phyloP scores from a whole-genome alignment of 2,329 filamentous ascomycete genomes.

The Trichoderma atrobrunneum region DNA sequence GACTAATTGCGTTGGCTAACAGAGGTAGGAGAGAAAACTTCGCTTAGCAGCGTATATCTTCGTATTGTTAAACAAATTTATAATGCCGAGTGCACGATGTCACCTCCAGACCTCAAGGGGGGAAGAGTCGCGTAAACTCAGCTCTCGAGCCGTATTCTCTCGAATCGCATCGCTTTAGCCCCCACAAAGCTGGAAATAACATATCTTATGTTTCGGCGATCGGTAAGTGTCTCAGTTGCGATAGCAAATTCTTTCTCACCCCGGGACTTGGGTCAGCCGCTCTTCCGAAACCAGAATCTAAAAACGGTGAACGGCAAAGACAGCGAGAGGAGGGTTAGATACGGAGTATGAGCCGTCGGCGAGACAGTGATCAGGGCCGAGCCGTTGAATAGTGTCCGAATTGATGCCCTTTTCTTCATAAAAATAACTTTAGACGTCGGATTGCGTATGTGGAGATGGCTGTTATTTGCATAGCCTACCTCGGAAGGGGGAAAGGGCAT shows the following conservation, averaged over 20 bases:
- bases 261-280: not conserved
- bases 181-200: not conserved
- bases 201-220: not conserved
- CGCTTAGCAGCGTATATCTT: not conserved
- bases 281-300: not conserved
- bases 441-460: not conserved
- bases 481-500: not conserved
- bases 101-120: not conserved
- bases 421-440: too few species aligned
- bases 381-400: not conserved
- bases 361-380: not conserved
- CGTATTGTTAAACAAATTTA: conserved; percentile 4
- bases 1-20: not conserved
- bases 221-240: not conserved
- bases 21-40: not conserved
- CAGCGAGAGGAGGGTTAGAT: not conserved
- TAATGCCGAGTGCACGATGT: not conserved
- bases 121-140: not conserved
- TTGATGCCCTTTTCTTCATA: not conserved
- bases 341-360: not conserved
- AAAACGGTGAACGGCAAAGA: not conserved
- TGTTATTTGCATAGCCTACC: not conserved
- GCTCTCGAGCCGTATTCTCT: not conserved
- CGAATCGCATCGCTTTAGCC: not conserved
- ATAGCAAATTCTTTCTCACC: not conserved